phyloP scores from a whole-genome alignment of 257 asterid species.

The Rhazya stricta region DNA sequence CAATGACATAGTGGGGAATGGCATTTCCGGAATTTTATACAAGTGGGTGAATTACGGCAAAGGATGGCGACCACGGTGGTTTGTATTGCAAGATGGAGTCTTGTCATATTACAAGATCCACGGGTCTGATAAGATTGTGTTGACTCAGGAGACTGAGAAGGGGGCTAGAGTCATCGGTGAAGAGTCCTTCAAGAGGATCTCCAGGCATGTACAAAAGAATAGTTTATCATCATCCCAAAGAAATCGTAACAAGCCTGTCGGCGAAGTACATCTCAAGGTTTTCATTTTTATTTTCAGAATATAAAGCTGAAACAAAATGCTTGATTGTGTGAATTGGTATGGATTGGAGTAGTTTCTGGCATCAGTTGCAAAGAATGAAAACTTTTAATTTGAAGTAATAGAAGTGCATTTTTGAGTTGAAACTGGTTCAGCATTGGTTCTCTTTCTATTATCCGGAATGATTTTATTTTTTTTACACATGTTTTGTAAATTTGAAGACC shows the following conservation, averaged over 20 bases:
- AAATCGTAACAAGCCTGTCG: slow-evolving; percentile 51
- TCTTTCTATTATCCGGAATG: neutral
- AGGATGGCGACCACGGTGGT: slow-evolving; percentile 98
- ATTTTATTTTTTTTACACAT: too few relatives aligned
- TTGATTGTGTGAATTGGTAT: neutral
- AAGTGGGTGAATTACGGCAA: slow-evolving; percentile 98
- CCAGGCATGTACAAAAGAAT: slow-evolving; percentile 33
- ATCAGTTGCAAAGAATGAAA: neutral
- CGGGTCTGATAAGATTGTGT: slow-evolving; percentile 73
- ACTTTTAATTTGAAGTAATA: neutral
- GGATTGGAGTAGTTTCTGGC: neutral
- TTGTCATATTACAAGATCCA: slow-evolving; percentile 91
- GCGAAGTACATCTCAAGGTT: slow-evolving; percentile 94
- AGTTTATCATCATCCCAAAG: slow-evolving; percentile 31
- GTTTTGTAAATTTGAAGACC: neutral
- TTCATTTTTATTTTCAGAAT: slow-evolving; percentile 1
- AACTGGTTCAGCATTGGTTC: neutral
- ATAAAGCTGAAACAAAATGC: neutral
- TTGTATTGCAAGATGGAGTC: slow-evolving; percentile 91
- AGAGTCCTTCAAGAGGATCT: slow-evolving; percentile 53
- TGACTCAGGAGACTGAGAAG: slow-evolving; percentile 56
- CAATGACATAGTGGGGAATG: slow-evolving; percentile 78
- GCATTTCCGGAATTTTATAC: slow-evolving; percentile 67
- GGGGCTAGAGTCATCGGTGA: slow-evolving; percentile 90
- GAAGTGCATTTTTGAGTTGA: neutral